Evolutionary conservation across 768 basidiomycete species (phyloP).

Genomic region (Leucocoprinus leucothites): DNA sequence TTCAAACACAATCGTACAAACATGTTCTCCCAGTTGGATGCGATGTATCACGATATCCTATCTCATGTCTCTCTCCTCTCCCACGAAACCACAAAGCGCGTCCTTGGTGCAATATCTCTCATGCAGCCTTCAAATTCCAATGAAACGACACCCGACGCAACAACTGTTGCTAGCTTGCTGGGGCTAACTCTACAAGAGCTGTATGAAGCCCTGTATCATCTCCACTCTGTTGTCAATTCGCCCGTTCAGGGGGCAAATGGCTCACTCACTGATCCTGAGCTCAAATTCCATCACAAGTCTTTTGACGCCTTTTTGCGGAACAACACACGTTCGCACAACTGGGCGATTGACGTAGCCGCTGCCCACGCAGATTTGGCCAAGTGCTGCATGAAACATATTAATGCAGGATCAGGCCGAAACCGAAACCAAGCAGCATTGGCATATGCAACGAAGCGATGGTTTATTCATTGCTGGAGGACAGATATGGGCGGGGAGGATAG

Average conservation of each 20-base stretch:
- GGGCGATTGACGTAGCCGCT: background rate
- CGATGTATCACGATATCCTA: background rate
- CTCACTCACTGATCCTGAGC: background rate
- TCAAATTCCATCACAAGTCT: slow-evolving; percentile 1
- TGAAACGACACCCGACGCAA: background rate
- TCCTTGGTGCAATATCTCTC: slow-evolving; percentile 1
- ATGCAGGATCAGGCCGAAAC: background rate
- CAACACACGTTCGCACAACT: background rate
- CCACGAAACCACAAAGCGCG: background rate
- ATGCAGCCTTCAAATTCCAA: slow-evolving; percentile 4
- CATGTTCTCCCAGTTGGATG: background rate
- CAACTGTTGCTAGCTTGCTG: too few relatives aligned
- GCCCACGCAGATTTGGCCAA: slow-evolving; percentile 2
- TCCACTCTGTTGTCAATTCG: too few relatives aligned
- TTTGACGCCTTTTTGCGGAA: slow-evolving; percentile 4
- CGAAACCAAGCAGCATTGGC: background rate
- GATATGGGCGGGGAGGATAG: background rate
- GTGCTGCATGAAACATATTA: background rate
- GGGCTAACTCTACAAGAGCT: too few relatives aligned
- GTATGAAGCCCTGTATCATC: too few relatives aligned
- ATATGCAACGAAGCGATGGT: slow-evolving; percentile 1
- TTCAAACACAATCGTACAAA: background rate
- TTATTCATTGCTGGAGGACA: slow-evolving; percentile 7
- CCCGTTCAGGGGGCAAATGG: too few relatives aligned
- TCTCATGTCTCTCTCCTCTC: background rate